phyloP scores from a whole-genome alignment of 2,329 filamentous ascomycete genomes.

The Byssoonygena ceratinophila region DNA sequence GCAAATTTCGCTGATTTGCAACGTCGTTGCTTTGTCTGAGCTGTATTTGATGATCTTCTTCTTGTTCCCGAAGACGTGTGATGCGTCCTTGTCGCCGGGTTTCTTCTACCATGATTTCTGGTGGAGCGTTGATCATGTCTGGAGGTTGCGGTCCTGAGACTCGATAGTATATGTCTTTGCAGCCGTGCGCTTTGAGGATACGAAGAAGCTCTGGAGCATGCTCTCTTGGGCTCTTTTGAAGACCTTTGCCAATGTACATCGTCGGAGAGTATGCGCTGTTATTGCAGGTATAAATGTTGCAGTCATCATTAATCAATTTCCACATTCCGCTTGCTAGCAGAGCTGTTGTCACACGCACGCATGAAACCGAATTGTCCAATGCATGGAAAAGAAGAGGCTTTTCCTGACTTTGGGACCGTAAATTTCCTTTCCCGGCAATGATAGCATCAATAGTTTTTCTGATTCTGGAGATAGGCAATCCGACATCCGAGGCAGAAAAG shows the following conservation, averaged over 20 bases:
- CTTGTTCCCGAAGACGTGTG: constrained; percentile 15
- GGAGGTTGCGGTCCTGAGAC: constrained; percentile 15
- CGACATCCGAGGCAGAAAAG: constrained; percentile 43
- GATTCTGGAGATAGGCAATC: constrained; percentile 37
- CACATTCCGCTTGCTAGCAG: constrained; percentile 55
- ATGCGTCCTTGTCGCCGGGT: constrained; percentile 11
- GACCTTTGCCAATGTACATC: constrained; percentile 45
- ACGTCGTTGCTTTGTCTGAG: constrained; percentile 12
- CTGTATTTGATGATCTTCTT: constrained; percentile 17
- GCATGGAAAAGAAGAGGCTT: constrained; percentile 53
- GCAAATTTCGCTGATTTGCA: constrained; percentile 12
- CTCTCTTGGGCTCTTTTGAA: constrained; percentile 13
- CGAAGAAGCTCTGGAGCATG: constrained; percentile 12
- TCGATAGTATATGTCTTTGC: constrained; percentile 18
- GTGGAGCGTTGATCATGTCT: constrained; percentile 18
- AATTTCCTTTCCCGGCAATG: constrained; percentile 43
- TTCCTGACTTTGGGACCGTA: constrained; percentile 24
- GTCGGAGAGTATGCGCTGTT: constrained; percentile 53
- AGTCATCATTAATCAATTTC: constrained; percentile 53
- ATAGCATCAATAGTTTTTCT: constrained; percentile 50
- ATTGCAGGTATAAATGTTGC: constrained; percentile 46
- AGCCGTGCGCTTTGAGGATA: constrained; percentile 16
- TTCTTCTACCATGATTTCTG: constrained; percentile 16
- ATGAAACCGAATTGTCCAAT: constrained; percentile 45
- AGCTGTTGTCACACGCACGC: constrained; percentile 46